Evolutionary conservation across 177 flowering plant species (phyloP).

Genomic region (Vitis hybrid): DNA sequence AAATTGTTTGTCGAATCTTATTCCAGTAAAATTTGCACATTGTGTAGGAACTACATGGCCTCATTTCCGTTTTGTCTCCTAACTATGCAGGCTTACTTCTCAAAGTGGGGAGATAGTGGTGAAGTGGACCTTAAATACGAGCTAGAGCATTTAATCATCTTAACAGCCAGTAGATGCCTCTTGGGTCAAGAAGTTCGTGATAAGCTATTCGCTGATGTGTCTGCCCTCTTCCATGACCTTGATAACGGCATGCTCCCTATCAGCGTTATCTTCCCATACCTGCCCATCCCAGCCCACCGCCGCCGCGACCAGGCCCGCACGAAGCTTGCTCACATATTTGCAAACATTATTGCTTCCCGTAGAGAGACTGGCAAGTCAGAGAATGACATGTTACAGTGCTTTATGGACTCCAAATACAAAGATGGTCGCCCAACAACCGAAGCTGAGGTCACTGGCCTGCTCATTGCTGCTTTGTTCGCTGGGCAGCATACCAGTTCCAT

Average conservation of each 20-base stretch:
- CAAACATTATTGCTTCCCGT: conserved; percentile 71
- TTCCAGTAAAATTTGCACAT: too few species aligned
- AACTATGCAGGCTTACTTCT: conserved; percentile 71
- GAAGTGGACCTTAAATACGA: conserved; percentile 93
- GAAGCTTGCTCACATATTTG: conserved; percentile 75
- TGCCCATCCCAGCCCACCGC: conserved; percentile 93
- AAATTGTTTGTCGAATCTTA: too few species aligned
- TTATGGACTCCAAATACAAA: conserved; percentile 92
- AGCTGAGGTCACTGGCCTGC: conserved; percentile 89
- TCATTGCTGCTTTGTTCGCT: conserved; percentile 96
- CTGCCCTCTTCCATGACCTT: conserved; percentile 94
- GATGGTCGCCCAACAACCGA: conserved; percentile 93
- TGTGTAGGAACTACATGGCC: too few species aligned
- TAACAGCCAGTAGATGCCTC: conserved; percentile 95
- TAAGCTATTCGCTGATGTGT: conserved; percentile 87
- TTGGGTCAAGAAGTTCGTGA: conserved; percentile 95
- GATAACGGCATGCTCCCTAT: conserved; percentile 98
- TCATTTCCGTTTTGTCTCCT: background rate
- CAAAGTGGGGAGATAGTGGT: conserved; percentile 94
- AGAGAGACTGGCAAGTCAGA: conserved; percentile 56
- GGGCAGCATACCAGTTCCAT: conserved; percentile 99
- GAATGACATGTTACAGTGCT: conserved; percentile 91
- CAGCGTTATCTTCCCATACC: conserved; percentile 86
- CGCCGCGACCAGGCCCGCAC: conserved; percentile 87
- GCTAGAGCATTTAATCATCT: conserved; percentile 87